Base-by-base conservation (phyloP, 2,329 filamentous ascomycete species). In the Arthroderma sp. region DNA sequence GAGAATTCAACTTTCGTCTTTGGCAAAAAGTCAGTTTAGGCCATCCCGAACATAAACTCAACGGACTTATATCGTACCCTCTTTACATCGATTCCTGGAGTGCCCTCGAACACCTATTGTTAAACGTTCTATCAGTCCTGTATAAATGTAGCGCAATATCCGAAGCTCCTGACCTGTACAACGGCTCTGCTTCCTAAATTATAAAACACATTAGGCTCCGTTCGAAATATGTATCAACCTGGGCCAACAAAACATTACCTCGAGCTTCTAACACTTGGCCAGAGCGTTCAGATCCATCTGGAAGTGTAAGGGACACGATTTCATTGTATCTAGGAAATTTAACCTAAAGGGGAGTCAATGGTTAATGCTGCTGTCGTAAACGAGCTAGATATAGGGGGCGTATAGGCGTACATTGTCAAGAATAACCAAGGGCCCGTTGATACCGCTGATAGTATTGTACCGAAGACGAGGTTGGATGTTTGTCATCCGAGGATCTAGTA, bases 241-340 rank as follows among this genome's bases (percentile, higher is more conserved):
- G 31, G 6, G 34, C 33, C 28, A 33, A 11, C 38, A 22, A 34
- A 34, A n/a, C 29, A 9, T 44, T 71, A 94, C 89, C 91, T 84
- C 89, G 82, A 66, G 91, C 91, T 72, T 98, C 93, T 56, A 98
- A 73, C 55, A 98, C 91, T 68, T 96, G 91, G 54, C 93, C 91
- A 62, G 86, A 88, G 61, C 91, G 78, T 69, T 89, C 80, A 40
- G 86, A 83, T 66, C 91, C 91, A 82, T 98, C 91, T 54, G 91
- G 86, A 51, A 98, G 80, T 33, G 89, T 96, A 66, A 98, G 70
- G 51, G 83, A 87, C 54, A 98, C 91, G 65, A 98, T 98, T 71
- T 98, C 91, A 69, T 95, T 96, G 75, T 85, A 98, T 64, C 80
- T 77, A 52, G 91, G 91, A 66, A 87, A 93, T 82, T 98, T 98